Conservation (phyloP, 1,284 basidiomycete genomes). For the Melanopsichium pennsylvanicum region DNA sequence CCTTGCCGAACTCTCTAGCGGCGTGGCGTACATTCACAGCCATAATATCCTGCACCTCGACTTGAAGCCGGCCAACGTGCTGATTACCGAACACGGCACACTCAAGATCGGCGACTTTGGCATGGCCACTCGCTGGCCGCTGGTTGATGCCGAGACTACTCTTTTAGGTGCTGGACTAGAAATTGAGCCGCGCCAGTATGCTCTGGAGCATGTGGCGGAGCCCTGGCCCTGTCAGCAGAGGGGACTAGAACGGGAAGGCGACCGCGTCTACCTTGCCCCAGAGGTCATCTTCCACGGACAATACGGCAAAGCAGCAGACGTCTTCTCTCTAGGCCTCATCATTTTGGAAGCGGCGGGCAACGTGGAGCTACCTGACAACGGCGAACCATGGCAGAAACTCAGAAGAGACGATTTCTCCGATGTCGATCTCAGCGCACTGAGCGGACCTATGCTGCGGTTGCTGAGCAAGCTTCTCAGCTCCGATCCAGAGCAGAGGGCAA, state of each 20-base stretch:
- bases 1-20: slow-evolving; percentile 79
- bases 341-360: slow-evolving; percentile 94
- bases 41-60: slow-evolving; percentile 92
- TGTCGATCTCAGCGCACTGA: slow-evolving; percentile 76
- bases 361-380: slow-evolving; percentile 94
- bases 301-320: slow-evolving; percentile 92
- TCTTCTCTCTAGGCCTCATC: slow-evolving; percentile 96
- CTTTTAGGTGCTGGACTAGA: slow-evolving; percentile 55
- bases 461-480: slow-evolving; percentile 52
- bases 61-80: slow-evolving; percentile 96
- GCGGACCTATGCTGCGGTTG: slow-evolving; percentile 55
- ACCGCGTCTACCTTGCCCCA: slow-evolving; percentile 97
- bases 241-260: slow-evolving; percentile 81
- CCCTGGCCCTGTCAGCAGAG: slow-evolving; percentile 16
- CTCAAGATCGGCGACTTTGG: slow-evolving; percentile 99
- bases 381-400: slow-evolving; percentile 92
- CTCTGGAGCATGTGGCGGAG: slow-evolving; percentile 17
- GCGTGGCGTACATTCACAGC: slow-evolving; percentile 87
- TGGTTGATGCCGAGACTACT: slow-evolving; percentile 51
- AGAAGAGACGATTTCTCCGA: slow-evolving; percentile 91
- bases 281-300: slow-evolving; percentile 85
- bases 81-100: slow-evolving; percentile 85
- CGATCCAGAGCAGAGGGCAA: slow-evolving; percentile 48
- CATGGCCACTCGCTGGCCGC: slow-evolving; percentile 64
- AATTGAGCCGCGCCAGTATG: slow-evolving; percentile 5